Evolutionary conservation across 2,329 filamentous ascomycete species (phyloP).

Genomic region (Neofusicoccum sp.): DNA sequence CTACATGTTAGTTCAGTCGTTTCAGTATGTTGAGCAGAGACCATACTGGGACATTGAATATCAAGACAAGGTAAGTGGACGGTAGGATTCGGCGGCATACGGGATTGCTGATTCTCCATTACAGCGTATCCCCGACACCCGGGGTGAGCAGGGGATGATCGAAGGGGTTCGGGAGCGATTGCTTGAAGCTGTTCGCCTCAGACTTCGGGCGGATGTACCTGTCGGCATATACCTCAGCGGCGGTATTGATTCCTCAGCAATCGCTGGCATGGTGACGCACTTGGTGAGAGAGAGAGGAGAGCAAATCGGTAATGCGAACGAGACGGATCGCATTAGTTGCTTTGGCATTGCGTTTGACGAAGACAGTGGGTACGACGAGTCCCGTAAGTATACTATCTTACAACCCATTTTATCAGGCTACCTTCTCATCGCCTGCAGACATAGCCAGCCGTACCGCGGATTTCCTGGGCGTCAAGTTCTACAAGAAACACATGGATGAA

Average conservation of each 20-base stretch:
- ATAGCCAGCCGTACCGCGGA: conserved; percentile 53
- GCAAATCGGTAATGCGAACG: conserved; percentile 48
- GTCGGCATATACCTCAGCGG: conserved; percentile 61
- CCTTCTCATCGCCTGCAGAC: conserved; percentile 24
- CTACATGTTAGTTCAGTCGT: conserved; percentile 32
- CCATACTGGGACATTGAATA: conserved; percentile 59
- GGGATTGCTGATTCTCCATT: neutral
- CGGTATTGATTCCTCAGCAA: conserved; percentile 60
- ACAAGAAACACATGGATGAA: conserved; percentile 49
- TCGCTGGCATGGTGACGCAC: conserved; percentile 60
- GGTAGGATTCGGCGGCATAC: no score
- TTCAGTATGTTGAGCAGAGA: conserved; percentile 42
- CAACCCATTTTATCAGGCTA: no score
- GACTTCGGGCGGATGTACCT: conserved; percentile 60
- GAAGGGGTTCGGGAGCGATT: conserved; percentile 52
- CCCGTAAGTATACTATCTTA: conserved; percentile 26
- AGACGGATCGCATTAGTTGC: conserved; percentile 44
- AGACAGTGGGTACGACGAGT: conserved; percentile 54
- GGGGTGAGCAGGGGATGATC: conserved; percentile 56
- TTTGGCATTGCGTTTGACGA: conserved; percentile 59
- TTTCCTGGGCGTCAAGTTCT: conserved; percentile 50
- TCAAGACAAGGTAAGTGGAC: conserved; percentile 51
- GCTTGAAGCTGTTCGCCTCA: conserved; percentile 55
- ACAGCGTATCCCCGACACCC: conserved; percentile 38
- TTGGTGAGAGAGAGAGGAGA: conserved; percentile 52